Base-by-base conservation (phyloP, 2,329 filamentous ascomycete species). In the Aspergillus novofumigatus region DNA sequence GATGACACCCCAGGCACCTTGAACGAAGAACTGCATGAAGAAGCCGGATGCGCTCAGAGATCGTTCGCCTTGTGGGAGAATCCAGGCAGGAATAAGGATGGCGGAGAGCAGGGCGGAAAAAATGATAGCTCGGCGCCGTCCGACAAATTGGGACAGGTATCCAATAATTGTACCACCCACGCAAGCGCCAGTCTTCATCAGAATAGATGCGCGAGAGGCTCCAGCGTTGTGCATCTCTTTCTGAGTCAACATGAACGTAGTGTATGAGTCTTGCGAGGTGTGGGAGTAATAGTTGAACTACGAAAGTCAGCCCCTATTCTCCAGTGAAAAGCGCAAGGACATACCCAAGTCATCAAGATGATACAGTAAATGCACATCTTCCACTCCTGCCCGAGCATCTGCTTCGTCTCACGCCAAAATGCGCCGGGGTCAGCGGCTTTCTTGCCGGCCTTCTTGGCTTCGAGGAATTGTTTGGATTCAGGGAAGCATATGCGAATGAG, bases 191-290 rank as follows among this genome's bases (percentile, higher is more conserved):
- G 83, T 85, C 75, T 92, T 92, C 86, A 91, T 91, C 57, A 92
- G 74, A 63, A 92, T 92, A n/a, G 84, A 88, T 17, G 88, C 88
- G n/a, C 88, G 84, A 7, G 83, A 88, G 4, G 89, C 87, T 0
- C 80, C 80, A 1, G 77, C 68, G 65, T 90, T 87, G 54, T 80
- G 67, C 57, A 92, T 80, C 61, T 86, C 84, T 74, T 92, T 92
- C 65, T 90, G 82, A 4, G 81, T 81, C 42, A 87, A 79, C 86
- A 92, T 88, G 70, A 92, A 91, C 3, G 89, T 92, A 0, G 89
- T 91, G 77, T 92, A 92, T 51, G 83, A 88, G 75, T 93, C 90
- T 71, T 93, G 89, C 25, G 85, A 88, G 1, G 88, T 90, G 77
- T 93, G 90, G 52, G 86, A 89, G 77, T 90, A 91, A 72, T 81